phyloP scores from a whole-genome alignment of 2,329 filamentous ascomycete genomes.

The Fonsecaea erecta region DNA sequence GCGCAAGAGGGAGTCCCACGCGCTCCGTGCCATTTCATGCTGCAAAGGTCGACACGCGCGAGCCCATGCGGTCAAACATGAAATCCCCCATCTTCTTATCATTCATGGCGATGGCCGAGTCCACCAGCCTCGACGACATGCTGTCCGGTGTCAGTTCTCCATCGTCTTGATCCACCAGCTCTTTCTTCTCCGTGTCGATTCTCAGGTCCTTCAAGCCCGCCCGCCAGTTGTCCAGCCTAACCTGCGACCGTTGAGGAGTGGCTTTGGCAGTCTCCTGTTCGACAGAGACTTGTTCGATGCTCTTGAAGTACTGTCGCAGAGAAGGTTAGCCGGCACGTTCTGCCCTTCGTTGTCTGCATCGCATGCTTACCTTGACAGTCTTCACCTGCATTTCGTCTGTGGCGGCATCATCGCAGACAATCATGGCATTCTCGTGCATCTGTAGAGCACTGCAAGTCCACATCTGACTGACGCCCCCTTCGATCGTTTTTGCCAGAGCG shows the following conservation, averaged over 20 bases:
- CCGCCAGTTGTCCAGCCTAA: constrained; percentile 33
- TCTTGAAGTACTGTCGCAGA: constrained; percentile 66
- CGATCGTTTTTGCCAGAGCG: constrained; percentile 78
- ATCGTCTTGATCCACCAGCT: constrained; percentile 46
- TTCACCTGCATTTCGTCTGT: constrained; percentile 74
- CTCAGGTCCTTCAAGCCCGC: constrained; percentile 46
- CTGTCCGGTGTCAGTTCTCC: constrained; percentile 54
- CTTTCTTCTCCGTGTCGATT: constrained; percentile 50
- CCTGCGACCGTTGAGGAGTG: constrained; percentile 22
- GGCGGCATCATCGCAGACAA: constrained; percentile 82
- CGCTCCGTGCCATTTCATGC: constrained; percentile 14
- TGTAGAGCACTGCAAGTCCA: constrained; percentile 85
- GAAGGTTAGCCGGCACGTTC: not conserved
- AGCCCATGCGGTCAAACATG: constrained; percentile 51
- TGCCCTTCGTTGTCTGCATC: not conserved
- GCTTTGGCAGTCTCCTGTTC: constrained; percentile 41
- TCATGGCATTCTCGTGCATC: constrained; percentile 78
- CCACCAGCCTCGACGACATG: constrained; percentile 54
- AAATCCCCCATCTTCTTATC: constrained; percentile 48
- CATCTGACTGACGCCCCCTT: constrained; percentile 85
- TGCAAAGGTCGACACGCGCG: constrained; percentile 42
- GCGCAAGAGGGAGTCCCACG: not conserved
- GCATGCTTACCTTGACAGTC: constrained; percentile 60
- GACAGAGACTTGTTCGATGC: constrained; percentile 66
- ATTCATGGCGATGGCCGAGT: constrained; percentile 51